These are phyloP conservation scores for Syncephalastrum sp. DNA, from an alignment of 371 early-diverging fungal species.

Conservation along the genomic window DNA sequence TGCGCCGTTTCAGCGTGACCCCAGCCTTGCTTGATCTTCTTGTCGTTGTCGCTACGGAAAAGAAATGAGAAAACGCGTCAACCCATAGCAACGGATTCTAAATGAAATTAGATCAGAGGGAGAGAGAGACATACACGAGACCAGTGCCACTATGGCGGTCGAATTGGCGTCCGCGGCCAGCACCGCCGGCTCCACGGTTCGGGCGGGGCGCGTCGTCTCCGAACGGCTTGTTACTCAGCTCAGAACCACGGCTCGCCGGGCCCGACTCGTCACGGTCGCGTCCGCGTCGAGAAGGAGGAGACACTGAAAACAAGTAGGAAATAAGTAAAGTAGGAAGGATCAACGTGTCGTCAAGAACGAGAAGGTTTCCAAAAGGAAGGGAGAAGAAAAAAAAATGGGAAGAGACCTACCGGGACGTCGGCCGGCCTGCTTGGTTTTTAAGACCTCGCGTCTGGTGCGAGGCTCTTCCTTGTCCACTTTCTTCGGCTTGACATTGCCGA, in stretches of 20 bases:
- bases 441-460: conserved; percentile 10
- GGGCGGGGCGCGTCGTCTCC: background rate
- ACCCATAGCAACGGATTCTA: background rate
- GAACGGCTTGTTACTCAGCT: background rate
- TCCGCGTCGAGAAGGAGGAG: conserved; percentile 41
- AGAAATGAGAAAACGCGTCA: background rate
- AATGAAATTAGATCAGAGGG: no score
- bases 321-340: background rate
- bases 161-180: conserved; percentile 48
- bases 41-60: conserved; percentile 63
- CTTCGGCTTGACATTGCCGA: conserved; percentile 38
- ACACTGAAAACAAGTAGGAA: conserved; percentile 19
- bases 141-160: conserved; percentile 81
- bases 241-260: background rate
- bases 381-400: no score
- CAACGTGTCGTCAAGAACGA: no score
- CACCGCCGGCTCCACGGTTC: background rate
- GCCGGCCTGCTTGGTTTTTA: no score
- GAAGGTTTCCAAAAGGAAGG: no score
- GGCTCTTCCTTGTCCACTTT: conserved; percentile 5
- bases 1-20: conserved; percentile 54
- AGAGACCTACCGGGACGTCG: no score
- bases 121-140: conserved; percentile 36
- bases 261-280: conserved; percentile 19
- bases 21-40: conserved; percentile 81